Evolutionary conservation across 768 basidiomycete species (phyloP).

Genomic region (Phylloporus rhodoxanthus): DNA sequence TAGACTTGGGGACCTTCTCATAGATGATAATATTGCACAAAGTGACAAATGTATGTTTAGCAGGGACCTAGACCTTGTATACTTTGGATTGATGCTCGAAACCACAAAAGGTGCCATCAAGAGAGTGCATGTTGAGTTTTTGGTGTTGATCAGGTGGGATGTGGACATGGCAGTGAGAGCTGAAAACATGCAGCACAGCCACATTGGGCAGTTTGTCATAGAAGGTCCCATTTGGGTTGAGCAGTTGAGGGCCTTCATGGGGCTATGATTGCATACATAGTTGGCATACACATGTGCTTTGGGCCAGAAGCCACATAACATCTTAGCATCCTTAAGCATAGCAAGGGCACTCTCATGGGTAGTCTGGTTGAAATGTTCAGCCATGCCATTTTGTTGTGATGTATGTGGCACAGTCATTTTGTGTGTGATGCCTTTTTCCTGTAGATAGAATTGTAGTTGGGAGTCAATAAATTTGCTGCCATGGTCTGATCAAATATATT

Average conservation of each 20-base stretch:
- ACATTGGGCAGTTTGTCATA: constrained; percentile 21
- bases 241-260: neutral
- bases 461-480: neutral
- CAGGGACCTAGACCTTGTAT: constrained; percentile 1
- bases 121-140: constrained; percentile 9
- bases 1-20: no score
- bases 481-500: neutral
- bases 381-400: neutral
- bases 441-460: neutral
- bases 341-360: constrained; percentile 20
- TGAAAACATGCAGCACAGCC: constrained; percentile 17
- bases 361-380: constrained; percentile 21
- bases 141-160: neutral
- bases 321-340: constrained; percentile 17
- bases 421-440: neutral
- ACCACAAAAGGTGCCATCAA: neutral
- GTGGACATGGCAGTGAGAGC: constrained; percentile 9
- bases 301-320: constrained; percentile 21
- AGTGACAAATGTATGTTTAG: constrained; percentile 1
- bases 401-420: neutral
- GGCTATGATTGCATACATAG: constrained; percentile 1
- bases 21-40: no score
- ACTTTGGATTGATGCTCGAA: constrained; percentile 4
- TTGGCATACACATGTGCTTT: constrained; percentile 7
- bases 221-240: constrained; percentile 20